Evolutionary conservation across 78 protist species (phyloP).

Genomic region (Acrasis kona): DNA sequence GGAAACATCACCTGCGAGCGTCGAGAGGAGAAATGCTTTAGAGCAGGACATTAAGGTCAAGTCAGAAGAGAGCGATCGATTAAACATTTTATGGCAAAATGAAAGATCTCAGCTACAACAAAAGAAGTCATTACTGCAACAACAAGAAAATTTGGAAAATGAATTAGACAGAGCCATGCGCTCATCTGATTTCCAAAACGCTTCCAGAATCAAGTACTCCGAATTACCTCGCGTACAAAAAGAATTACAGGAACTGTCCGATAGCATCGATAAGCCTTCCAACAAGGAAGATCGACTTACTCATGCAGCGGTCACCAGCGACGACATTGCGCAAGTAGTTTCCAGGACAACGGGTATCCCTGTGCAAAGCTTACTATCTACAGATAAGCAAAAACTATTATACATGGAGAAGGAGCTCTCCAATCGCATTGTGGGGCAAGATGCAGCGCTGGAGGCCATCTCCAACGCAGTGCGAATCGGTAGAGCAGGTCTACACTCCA

Average conservation of each 20-base stretch:
- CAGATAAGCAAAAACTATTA: constrained; percentile 46
- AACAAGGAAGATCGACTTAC: too few species aligned
- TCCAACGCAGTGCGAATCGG: constrained; percentile 38
- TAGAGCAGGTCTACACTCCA: constrained; percentile 46
- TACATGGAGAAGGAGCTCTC: constrained; percentile 21
- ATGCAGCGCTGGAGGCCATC: constrained; percentile 15
- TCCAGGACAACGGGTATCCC: constrained; percentile 66
- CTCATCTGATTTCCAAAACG: constrained; percentile 12
- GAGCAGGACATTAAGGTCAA: constrained; percentile 1
- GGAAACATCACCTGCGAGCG: background rate
- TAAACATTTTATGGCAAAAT: constrained; percentile 11
- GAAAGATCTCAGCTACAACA: background rate
- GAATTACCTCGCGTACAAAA: constrained; percentile 23
- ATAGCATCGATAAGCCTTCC: background rate
- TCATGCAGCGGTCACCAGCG: constrained; percentile 12
- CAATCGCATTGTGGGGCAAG: constrained; percentile 39
- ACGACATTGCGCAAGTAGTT: constrained; percentile 43
- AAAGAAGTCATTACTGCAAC: background rate
- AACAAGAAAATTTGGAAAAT: constrained; percentile 3
- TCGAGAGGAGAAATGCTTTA: background rate
- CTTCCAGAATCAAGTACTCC: constrained; percentile 22
- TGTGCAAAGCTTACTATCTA: constrained; percentile 1
- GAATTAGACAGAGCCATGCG: constrained; percentile 26
- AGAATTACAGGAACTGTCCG: background rate
- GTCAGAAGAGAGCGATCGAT: constrained; percentile 15